phyloP scores from a whole-genome alignment of 1,139 yeast genomes.

The Hyphopichia wangnamkhiaoensis region DNA sequence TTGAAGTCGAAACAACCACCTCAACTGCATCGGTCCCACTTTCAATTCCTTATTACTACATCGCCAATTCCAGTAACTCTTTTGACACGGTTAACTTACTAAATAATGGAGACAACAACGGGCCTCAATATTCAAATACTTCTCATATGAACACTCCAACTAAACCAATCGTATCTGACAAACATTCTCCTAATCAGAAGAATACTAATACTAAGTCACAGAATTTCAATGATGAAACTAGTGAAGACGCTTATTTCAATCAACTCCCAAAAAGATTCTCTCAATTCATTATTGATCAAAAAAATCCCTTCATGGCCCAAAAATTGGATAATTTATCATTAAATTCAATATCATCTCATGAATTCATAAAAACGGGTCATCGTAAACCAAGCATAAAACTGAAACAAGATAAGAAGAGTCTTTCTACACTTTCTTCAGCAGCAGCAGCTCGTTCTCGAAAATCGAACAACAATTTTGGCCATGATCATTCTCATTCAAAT shows the following conservation, averaged over 20 bases:
- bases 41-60: conserved; percentile 36
- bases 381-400: conserved; percentile 1
- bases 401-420: background rate
- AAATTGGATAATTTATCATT: conserved; percentile 27
- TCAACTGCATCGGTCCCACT: conserved; percentile 28
- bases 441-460: background rate
- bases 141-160: conserved; percentile 13
- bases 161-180: background rate
- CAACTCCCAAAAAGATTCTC: conserved; percentile 47
- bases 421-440: background rate
- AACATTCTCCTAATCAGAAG: background rate
- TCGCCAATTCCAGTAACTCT: conserved; percentile 27
- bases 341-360: conserved; percentile 16
- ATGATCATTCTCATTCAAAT: background rate
- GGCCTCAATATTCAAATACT: conserved; percentile 27
- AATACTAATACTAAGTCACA: background rate
- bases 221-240: background rate
- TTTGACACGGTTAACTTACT: conserved; percentile 35
- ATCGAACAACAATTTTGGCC: background rate
- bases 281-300: conserved; percentile 43
- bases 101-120: conserved; percentile 13
- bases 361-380: background rate
- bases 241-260: conserved; percentile 15
- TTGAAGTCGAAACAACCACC: conserved; percentile 35
- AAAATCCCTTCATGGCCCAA: conserved; percentile 27